Percentiles rank a stretch among this genome's conserved stretches.
Evolutionary conservation across 805 yeast genomes (phyloP).

Genomic region (Candida krabiensis): DNA sequence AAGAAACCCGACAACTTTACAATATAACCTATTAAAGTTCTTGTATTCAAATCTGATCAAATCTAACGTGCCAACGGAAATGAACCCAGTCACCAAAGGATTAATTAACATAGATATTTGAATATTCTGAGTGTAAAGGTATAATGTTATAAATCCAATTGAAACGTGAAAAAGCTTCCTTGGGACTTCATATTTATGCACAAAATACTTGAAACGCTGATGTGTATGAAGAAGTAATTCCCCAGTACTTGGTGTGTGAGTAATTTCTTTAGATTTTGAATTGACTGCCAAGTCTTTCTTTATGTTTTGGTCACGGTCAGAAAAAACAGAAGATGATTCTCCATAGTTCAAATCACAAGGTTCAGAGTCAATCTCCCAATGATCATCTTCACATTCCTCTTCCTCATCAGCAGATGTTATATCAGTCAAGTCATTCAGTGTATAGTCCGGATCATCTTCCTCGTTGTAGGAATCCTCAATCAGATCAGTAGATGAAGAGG

Average conservation of each 20-base stretch:
- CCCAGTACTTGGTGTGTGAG: slow-evolving; percentile 19
- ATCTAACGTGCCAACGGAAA: slow-evolving; percentile 61
- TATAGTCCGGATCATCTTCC: slow-evolving; percentile 30
- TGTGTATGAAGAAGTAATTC: slow-evolving; percentile 28
- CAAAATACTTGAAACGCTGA: slow-evolving; percentile 27
- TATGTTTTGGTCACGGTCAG: slow-evolving; percentile 10
- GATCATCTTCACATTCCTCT: slow-evolving; percentile 18
- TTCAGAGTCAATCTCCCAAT: slow-evolving; percentile 17
- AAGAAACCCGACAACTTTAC: slow-evolving; percentile 69
- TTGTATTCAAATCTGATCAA: slow-evolving; percentile 60
- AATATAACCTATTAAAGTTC: slow-evolving; percentile 64
- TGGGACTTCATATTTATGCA: slow-evolving; percentile 78
- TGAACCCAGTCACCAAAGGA: slow-evolving; percentile 57
- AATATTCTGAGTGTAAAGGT: slow-evolving; percentile 63
- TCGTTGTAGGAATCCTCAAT: slow-evolving; percentile 27
- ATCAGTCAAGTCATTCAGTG: slow-evolving; percentile 11
- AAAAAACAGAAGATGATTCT: slow-evolving; percentile 14
- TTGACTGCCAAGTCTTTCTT: slow-evolving; percentile 1
- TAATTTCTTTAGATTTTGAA: background rate
- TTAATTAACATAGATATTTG: slow-evolving; percentile 56
- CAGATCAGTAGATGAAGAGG: slow-evolving; percentile 10
- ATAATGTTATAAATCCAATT: slow-evolving; percentile 80
- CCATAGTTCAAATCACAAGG: slow-evolving; percentile 16
- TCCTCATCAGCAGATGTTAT: slow-evolving; percentile 11
- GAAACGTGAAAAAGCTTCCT: slow-evolving; percentile 87